phyloP scores from a whole-genome alignment of 805 yeast genomes.

The Komagataella pastoris region DNA sequence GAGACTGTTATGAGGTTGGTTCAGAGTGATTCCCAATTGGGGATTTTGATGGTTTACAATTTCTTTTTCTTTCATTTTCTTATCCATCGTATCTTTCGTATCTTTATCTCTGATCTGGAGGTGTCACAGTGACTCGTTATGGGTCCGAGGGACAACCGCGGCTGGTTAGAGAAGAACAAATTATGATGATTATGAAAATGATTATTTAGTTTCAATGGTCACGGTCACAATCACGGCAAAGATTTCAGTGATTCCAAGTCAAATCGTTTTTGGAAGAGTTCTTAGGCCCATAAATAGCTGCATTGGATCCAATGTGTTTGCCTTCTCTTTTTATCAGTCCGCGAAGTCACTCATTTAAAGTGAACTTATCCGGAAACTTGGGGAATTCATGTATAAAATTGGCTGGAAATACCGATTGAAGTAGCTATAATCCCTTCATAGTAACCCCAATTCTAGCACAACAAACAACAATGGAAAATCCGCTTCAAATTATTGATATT shows the following conservation, averaged over 20 bases:
- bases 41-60: neutral
- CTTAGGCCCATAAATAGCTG: neutral
- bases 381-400: neutral
- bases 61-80: neutral
- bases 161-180: neutral
- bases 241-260: neutral
- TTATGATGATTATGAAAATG: neutral
- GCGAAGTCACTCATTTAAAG: neutral
- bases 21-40: neutral
- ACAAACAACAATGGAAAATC: conserved; percentile 19
- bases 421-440: neutral
- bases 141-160: neutral
- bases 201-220: neutral
- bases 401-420: neutral
- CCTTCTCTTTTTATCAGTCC: neutral
- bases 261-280: neutral
- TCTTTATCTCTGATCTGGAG: neutral
- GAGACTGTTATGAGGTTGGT: neutral
- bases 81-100: no score
- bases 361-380: neutral
- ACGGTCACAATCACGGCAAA: neutral
- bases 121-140: neutral
- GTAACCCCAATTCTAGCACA: no score
- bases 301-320: neutral
- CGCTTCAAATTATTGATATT: conserved; percentile 46